Evolutionary conservation across 2,329 filamentous ascomycete species (phyloP).

Genomic region (Alternaria atra): DNA sequence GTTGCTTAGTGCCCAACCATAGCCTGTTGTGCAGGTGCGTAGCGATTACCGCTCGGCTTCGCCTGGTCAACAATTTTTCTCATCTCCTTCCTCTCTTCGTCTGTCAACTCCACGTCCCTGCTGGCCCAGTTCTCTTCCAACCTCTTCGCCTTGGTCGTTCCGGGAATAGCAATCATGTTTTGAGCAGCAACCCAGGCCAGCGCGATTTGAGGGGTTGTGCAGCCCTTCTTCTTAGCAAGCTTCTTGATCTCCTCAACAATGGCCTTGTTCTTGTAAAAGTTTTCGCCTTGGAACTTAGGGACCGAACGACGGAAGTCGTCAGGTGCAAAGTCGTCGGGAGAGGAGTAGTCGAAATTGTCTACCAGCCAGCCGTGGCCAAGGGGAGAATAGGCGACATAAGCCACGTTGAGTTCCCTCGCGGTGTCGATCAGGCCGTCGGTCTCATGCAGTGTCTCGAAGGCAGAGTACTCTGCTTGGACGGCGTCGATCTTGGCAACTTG

Average conservation of each 20-base stretch:
- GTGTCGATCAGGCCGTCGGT: constrained; percentile 43
- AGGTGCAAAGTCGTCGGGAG: constrained; percentile 56
- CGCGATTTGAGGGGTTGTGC: constrained; percentile 66
- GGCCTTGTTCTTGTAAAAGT: constrained; percentile 43
- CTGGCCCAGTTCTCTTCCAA: constrained; percentile 34
- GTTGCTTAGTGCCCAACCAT: constrained; percentile 26
- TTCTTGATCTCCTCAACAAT: constrained; percentile 39
- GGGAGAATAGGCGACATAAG: constrained; percentile 47
- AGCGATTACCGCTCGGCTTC: constrained; percentile 52
- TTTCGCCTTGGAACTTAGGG: constrained; percentile 54
- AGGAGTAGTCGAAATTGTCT: constrained; percentile 29
- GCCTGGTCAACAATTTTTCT: constrained; percentile 43
- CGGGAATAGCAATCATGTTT: constrained; percentile 65
- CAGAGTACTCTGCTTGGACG: constrained; percentile 62
- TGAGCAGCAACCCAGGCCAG: constrained; percentile 45
- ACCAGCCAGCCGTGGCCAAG: constrained; percentile 43
- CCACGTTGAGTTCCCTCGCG: constrained; percentile 51
- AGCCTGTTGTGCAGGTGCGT: constrained; percentile 28
- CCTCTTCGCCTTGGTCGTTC: constrained; percentile 41
- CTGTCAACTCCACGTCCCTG: constrained; percentile 30
- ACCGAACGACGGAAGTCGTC: constrained; percentile 45
- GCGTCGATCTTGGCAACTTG: constrained; percentile 57
- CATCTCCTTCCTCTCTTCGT: constrained; percentile 34
- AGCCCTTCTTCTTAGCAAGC: constrained; percentile 56
- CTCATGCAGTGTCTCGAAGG: constrained; percentile 58